These are phyloP conservation scores for Streptanthus diversifolius DNA, from an alignment of 345 rosid species.

Conservation along the genomic window DNA sequence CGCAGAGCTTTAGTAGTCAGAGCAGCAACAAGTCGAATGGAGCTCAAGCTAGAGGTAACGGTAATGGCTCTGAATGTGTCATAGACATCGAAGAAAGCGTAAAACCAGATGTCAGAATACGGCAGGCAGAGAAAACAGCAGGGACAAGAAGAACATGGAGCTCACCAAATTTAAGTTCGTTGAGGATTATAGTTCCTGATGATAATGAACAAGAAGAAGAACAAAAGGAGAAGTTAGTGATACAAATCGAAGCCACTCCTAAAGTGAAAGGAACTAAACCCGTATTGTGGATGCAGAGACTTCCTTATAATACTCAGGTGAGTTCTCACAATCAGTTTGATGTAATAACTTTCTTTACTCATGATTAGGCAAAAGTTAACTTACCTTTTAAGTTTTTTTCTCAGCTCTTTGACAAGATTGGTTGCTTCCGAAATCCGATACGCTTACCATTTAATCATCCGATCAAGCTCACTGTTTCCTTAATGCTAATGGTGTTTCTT, in stretches of 20 bases:
- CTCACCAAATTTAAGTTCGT: slow-evolving; percentile 54
- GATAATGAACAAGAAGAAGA: slow-evolving; percentile 38
- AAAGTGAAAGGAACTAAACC: slow-evolving; percentile 61
- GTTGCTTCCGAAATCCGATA: slow-evolving; percentile 49
- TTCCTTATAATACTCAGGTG: slow-evolving; percentile 37
- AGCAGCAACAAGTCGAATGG: slow-evolving; percentile 32
- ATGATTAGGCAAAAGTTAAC: neutral
- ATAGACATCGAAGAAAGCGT: slow-evolving; percentile 31
- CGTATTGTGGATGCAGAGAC: slow-evolving; percentile 51
- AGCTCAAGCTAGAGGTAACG: slow-evolving; percentile 21
- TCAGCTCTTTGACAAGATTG: slow-evolving; percentile 44
- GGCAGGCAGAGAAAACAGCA: slow-evolving; percentile 40
- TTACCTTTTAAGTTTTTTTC: slow-evolving; percentile 10
- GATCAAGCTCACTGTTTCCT: slow-evolving; percentile 57
- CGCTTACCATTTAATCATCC: slow-evolving; percentile 41
- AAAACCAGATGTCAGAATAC: slow-evolving; percentile 36
- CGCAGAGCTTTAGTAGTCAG: slow-evolving; percentile 19
- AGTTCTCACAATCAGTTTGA: slow-evolving; percentile 42
- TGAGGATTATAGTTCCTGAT: slow-evolving; percentile 55
- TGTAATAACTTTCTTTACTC: neutral
- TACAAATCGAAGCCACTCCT: slow-evolving; percentile 58
- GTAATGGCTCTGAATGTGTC: slow-evolving; percentile 37
- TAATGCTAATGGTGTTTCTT: slow-evolving; percentile 68
- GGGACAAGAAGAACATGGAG: slow-evolving; percentile 56
- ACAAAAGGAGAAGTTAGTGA: slow-evolving; percentile 22